Evolutionary conservation across 345 rosid genomes (phyloP).

Genomic region (Erodium maritimum): DNA sequence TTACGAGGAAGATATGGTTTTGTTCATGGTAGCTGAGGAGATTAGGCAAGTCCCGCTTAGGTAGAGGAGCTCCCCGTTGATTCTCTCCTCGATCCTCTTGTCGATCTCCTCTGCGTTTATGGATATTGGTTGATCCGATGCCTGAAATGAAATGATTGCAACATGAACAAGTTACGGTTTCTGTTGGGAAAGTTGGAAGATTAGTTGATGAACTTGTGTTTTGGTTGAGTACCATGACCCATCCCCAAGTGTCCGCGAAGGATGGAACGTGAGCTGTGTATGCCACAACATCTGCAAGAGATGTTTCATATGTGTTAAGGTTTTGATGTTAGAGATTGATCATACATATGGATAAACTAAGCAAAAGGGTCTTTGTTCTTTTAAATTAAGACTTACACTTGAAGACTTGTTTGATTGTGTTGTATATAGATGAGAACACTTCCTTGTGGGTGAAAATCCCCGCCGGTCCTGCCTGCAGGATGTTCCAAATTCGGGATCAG

Average conservation of each 20-base stretch:
- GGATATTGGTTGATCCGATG: conserved; percentile 69
- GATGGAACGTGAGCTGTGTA: conserved; percentile 95
- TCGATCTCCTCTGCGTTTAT: conserved; percentile 57
- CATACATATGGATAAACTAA: not conserved
- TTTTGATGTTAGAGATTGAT: too few relatives aligned
- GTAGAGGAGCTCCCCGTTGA: conserved; percentile 56
- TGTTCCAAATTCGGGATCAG: not conserved
- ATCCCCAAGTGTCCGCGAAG: conserved; percentile 97
- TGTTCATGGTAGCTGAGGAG: conserved; percentile 77
- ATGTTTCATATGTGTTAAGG: not conserved
- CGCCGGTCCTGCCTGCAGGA: conserved; percentile 83
- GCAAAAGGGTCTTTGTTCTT: not conserved
- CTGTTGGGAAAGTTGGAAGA: too few relatives aligned
- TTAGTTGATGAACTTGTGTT: too few relatives aligned
- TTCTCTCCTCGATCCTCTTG: conserved; percentile 50
- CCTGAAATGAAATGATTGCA: conserved; percentile 20
- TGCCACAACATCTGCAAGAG: conserved; percentile 61
- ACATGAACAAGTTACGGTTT: too few relatives aligned
- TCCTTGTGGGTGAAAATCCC: conserved; percentile 92
- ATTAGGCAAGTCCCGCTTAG: conserved; percentile 73
- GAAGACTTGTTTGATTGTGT: conserved; percentile 87
- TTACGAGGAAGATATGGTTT: conserved; percentile 66
- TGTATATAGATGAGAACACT: conserved; percentile 82
- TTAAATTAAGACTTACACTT: conserved; percentile 38
- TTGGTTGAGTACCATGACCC: conserved; percentile 59